Conservation (phyloP, 2,329 filamentous ascomycete genomes). For the Chrysoporthe deuterocubensis region DNA sequence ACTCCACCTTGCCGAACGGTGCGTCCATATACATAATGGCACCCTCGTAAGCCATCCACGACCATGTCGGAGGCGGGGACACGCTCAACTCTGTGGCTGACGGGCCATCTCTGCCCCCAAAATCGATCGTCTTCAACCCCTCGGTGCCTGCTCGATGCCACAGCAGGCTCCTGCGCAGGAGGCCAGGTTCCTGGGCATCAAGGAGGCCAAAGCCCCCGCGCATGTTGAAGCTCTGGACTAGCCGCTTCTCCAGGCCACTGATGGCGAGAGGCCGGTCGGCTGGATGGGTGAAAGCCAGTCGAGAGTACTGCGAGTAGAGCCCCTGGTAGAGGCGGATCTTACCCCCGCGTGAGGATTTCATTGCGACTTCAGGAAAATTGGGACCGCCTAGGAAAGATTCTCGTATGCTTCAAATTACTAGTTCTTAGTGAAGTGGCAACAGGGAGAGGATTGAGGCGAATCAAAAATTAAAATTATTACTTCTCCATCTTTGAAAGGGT, state of each 20-base stretch:
- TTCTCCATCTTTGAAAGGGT: constrained; percentile 39
- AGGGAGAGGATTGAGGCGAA: not conserved
- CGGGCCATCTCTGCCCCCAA: not conserved
- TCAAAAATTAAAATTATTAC: constrained; percentile 33
- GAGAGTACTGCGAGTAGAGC: constrained; percentile 38
- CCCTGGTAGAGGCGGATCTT: constrained; percentile 32
- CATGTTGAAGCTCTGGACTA: constrained; percentile 31
- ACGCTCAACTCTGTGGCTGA: not conserved
- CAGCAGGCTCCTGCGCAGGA: constrained; percentile 35
- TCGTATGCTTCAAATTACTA: not conserved
- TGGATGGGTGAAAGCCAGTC: constrained; percentile 31
- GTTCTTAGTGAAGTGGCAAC: not conserved
- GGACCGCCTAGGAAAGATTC: constrained; percentile 36
- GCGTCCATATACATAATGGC: constrained; percentile 37
- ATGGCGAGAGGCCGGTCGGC: constrained; percentile 39
- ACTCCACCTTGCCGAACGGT: constrained; percentile 26
- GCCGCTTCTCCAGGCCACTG: constrained; percentile 36
- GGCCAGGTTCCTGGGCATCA: constrained; percentile 28
- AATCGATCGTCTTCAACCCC: constrained; percentile 16
- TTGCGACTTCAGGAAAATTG: constrained; percentile 32
- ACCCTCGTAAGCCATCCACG: constrained; percentile 42
- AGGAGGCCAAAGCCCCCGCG: constrained; percentile 39
- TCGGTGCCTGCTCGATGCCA: constrained; percentile 33
- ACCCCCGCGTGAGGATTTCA: constrained; percentile 19
- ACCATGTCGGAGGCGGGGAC: constrained; percentile 37